Evolutionary conservation across 1,284 basidiomycete genomes (phyloP).

Genomic region (Apiotrichum gamsii): DNA sequence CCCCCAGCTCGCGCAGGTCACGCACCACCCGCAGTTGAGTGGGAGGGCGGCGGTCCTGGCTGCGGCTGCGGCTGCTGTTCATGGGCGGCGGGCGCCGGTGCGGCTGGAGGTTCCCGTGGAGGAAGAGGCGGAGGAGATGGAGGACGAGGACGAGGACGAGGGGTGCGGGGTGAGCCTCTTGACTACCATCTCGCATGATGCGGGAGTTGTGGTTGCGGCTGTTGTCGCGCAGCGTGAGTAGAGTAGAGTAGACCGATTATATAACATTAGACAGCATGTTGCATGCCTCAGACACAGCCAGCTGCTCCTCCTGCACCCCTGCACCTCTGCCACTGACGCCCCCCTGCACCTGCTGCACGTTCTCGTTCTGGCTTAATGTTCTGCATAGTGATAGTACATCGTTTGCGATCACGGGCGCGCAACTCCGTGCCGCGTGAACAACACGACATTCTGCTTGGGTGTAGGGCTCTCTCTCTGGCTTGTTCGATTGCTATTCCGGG

Average conservation of each 20-base stretch:
- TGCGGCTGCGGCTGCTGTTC: neutral
- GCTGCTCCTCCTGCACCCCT: no score
- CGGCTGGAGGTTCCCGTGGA: no score
- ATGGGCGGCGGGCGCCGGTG: no score
- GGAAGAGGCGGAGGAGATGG: neutral
- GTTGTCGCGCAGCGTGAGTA: slow-evolving; percentile 65
- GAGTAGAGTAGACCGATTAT: no score
- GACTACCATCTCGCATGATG: slow-evolving; percentile 75
- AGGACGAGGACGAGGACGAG: neutral
- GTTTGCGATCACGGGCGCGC: neutral
- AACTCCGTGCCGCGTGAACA: neutral
- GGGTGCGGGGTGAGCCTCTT: slow-evolving; percentile 48
- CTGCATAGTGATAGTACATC: slow-evolving; percentile 6
- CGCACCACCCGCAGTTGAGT: no score
- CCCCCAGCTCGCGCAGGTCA: no score
- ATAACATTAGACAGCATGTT: no score
- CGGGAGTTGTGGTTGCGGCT: slow-evolving; percentile 69
- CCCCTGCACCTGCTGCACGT: no score
- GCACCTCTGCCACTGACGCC: no score
- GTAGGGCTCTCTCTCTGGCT: no score
- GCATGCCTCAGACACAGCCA: no score
- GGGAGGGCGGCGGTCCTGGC: neutral
- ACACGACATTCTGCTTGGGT: neutral
- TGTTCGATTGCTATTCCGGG: neutral
- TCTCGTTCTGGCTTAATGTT: neutral